Evolutionary conservation across 805 yeast genomes (phyloP), one percentile per base, ranked within the genome.

Genomic region (Lipomyces kockii): DNA sequence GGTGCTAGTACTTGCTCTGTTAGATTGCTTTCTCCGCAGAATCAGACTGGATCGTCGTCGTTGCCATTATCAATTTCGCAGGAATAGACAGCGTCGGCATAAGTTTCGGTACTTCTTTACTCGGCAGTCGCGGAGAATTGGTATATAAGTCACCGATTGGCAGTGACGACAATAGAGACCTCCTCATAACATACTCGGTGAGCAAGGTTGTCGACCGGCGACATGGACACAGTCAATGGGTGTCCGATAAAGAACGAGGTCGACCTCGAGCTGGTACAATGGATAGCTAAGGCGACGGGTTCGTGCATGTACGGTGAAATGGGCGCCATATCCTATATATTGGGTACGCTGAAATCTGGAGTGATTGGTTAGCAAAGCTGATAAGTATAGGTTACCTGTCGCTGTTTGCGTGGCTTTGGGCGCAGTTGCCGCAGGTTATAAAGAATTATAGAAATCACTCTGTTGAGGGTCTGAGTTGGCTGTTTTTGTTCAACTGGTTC

Each of bases 341-440:
- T 69, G 11, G 72, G 72, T 69, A 46, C 2, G 65, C 58, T n/a
- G 9, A 12, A 37, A 3, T 37, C 49, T 17, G 49, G 7, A n/a
- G 22, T 43, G 32, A 32, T 7, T 3, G n/a, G n/a, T 53, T 12
- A 53, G 20, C 57, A 20, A 9, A 5, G 49, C 49, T 34, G n/a
- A 20, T 12, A 29, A 4, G 25, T 20, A n/a, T 57, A 68, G 73
- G 73, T 32, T 61, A 63, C 29, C 46, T 72, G 59, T 72, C 75
- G 25, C 58, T 73, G 52, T 67, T 73, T 53, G 62, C 74, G 2
- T 89, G 94, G 93, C 79, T 88, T 46, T 86, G 88, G 76, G 93
- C 93, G 2, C 93, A 89, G 76, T 74, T 87, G 20, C 93, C 93
- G 0, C 94, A 89, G 74, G 87, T 89, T 12, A 77, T 83, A 65